Conservation (phyloP, 129 eudicot genomes). For the Chrysanthemum seticuspe region DNA sequence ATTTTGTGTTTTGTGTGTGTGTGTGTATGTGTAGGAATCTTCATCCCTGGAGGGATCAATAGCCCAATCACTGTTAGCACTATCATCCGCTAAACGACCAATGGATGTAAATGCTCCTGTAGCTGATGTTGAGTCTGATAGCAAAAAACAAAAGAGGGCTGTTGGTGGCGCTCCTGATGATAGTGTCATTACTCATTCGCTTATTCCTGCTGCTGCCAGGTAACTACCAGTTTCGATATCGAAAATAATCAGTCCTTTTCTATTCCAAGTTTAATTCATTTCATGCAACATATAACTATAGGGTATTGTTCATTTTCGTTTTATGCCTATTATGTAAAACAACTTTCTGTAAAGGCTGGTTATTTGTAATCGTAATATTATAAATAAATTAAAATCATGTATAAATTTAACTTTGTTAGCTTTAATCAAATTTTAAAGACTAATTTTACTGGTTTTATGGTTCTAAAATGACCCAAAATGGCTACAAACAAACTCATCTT, state of each 20-base stretch:
- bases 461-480: background rate
- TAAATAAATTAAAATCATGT: background rate
- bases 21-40: constrained; percentile 1
- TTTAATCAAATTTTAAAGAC: background rate
- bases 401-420: background rate
- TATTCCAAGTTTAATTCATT: background rate
- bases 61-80: background rate
- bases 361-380: background rate
- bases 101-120: background rate
- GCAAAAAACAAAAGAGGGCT: background rate
- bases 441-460: background rate
- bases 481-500: background rate
- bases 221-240: background rate
- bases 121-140: background rate
- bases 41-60: background rate
- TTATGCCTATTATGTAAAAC: background rate
- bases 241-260: background rate
- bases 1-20: background rate
- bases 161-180: constrained; percentile 1
- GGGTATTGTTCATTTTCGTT: background rate
- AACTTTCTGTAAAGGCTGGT: background rate
- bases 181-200: background rate
- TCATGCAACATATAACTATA: background rate
- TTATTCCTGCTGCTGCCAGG: background rate
- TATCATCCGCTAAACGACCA: background rate